Percentiles rank a stretch among this genome's conserved stretches.
Conservation (phyloP, 2,329 filamentous ascomycete genomes). For the Penicillium sp. region DNA sequence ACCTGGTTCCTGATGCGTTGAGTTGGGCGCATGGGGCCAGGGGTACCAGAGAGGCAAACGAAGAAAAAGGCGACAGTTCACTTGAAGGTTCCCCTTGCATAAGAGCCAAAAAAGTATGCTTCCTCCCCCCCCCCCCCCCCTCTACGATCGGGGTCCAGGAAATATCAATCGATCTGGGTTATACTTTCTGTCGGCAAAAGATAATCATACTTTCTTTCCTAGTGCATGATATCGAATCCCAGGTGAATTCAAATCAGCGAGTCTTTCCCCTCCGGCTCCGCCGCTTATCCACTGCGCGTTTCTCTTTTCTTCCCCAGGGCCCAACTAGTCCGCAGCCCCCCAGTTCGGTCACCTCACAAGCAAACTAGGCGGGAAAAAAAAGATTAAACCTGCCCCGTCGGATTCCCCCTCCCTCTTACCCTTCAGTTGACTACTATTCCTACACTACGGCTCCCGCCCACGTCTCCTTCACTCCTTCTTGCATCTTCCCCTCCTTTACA, state of each 20-base stretch:
- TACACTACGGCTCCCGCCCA: slow-evolving; percentile 10
- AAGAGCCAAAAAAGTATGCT: slow-evolving; percentile 1
- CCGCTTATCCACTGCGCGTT: slow-evolving; percentile 20
- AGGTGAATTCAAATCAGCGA: neutral
- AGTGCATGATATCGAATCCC: neutral
- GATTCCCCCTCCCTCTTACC: neutral
- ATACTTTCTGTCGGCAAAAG: too few species aligned
- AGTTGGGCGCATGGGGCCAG: slow-evolving; percentile 26
- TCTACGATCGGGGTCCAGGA: neutral
- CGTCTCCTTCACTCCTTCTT: slow-evolving; percentile 10
- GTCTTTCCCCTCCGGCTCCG: slow-evolving; percentile 13
- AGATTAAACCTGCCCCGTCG: slow-evolving; percentile 5
- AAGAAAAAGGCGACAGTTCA: neutral
- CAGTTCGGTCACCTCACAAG: neutral
- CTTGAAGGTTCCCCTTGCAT: slow-evolving; percentile 13
- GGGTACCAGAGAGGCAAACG: slow-evolving; percentile 22
- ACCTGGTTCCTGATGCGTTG: neutral
- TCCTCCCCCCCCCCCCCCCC: neutral
- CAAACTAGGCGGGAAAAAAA: slow-evolving; percentile 1
- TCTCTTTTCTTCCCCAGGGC: slow-evolving; percentile 19
- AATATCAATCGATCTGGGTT: too few species aligned
- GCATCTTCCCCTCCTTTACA: neutral
- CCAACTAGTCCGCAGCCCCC: neutral
- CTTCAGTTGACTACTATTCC: slow-evolving; percentile 2
- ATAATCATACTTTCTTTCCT: too few species aligned